phyloP scores from a whole-genome alignment of 2,329 filamentous ascomycete species.

The Pseudopyrenochaeta lycopersici region DNA sequence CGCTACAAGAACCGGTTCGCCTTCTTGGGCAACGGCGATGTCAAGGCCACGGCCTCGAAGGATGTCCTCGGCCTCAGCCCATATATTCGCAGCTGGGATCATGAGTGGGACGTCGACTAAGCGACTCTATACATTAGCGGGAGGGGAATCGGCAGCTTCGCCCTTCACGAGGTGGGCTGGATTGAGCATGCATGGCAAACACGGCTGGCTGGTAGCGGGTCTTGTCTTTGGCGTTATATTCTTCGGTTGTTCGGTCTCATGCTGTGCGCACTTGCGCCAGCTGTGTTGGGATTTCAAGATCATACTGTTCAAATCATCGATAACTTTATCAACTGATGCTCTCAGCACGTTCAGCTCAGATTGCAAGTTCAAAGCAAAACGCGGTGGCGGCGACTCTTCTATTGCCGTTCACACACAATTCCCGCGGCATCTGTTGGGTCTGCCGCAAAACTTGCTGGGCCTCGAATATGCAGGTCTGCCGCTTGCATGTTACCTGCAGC shows the following conservation, averaged over 20 bases:
- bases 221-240: background rate
- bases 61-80: constrained; percentile 54
- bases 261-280: background rate
- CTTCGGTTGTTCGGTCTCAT: background rate
- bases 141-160: background rate
- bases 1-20: constrained; percentile 44
- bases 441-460: background rate
- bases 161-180: background rate
- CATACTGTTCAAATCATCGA: background rate
- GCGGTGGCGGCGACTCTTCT: background rate
- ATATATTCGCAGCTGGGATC: constrained; percentile 56
- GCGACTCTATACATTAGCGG: background rate
- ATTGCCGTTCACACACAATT: background rate
- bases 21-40: constrained; percentile 51
- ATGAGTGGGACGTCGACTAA: constrained; percentile 58
- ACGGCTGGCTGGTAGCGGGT: constrained; percentile 5
- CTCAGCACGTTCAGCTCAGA: background rate
- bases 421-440: background rate
- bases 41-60: constrained; percentile 54
- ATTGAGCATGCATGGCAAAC: background rate
- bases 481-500: background rate
- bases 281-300: background rate
- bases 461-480: background rate
- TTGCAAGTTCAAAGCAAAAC: background rate
- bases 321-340: background rate